Percentiles rank a stretch among this genome's conserved stretches.
These are phyloP conservation scores for Coemansia sp. DNA, from an alignment of 192 early-diverging fungal genomes.

Conservation along the genomic window DNA sequence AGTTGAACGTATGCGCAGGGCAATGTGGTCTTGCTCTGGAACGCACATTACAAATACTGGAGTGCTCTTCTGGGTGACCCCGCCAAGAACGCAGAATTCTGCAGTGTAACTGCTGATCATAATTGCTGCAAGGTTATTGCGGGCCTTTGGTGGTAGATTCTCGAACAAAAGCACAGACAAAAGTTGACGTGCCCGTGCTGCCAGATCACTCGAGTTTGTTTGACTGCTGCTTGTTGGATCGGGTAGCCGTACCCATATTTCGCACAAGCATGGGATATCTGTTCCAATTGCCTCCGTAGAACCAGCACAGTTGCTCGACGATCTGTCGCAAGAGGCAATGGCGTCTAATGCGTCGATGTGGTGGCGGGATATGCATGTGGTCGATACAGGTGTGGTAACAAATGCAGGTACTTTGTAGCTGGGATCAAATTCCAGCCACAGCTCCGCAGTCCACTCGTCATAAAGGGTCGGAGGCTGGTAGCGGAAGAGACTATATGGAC, in stretches of 20 bases:
- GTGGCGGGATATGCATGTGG: neutral
- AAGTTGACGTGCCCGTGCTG: constrained; percentile 12
- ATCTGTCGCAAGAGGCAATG: constrained; percentile 7
- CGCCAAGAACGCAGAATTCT: constrained; percentile 19
- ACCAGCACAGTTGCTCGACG: neutral
- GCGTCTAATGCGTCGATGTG: constrained; percentile 38
- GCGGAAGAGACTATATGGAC: constrained; percentile 21
- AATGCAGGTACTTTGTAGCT: constrained; percentile 16
- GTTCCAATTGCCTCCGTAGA: neutral
- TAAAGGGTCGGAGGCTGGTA: constrained; percentile 20
- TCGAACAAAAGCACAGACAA: constrained; percentile 33
- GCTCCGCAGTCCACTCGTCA: constrained; percentile 28
- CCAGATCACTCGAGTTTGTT: neutral
- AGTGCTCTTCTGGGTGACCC: neutral
- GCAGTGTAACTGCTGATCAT: constrained; percentile 26
- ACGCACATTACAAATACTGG: constrained; percentile 26
- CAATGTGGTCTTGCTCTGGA: constrained; percentile 24
- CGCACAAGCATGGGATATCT: constrained; percentile 19
- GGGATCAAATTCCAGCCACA: constrained; percentile 29
- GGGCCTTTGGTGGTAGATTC: constrained; percentile 13
- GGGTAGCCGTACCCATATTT: constrained; percentile 27
- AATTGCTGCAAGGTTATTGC: constrained; percentile 3
- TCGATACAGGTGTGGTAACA: constrained; percentile 7
- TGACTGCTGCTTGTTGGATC: neutral
- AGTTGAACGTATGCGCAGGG: constrained; percentile 23